Evolutionary conservation across 2,329 filamentous ascomycete species (phyloP), one percentile per base, ranked within the genome.

Genomic region (Fusarium haematococcum): DNA sequence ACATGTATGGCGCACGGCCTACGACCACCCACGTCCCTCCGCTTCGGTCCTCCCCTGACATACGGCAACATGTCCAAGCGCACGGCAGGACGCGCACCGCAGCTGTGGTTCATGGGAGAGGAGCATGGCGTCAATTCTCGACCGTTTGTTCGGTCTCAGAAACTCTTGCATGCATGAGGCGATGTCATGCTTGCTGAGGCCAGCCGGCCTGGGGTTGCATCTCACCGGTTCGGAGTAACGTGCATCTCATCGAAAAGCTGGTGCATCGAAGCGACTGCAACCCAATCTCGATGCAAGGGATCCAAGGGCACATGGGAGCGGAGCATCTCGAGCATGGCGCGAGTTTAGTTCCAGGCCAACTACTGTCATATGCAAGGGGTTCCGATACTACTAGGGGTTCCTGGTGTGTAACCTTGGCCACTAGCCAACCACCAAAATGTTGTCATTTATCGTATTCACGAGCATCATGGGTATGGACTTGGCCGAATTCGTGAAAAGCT

Each of bases 361-460:
- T 63, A 65, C 43, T 67, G 32, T 63, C 43, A 68, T 67, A 71
- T 75, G 73, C 69, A 75, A 75, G 73, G 73, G 63, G 57, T 63
- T 73, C 72, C 63, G 66, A 67, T 57, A 20, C 32, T 33, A 11
- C 23, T n/a, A 35, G 48, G 61, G 32, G 48, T 50, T n/a, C 69
- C 63, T 50, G 60, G 23, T 10, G n/a, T 73, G 62, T 62, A 73
- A 70, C 69, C 30, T 52, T 41, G 37, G 25, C 33, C 52, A 52
- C 60, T 33, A 32, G 59, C 52, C 60, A 11, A 41, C n/a, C 37
- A 14, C 20, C 23, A 50, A 9, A 43, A 48, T 43, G 37, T 25
- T 27, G 9, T 66, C 58, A 56, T 11, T 43, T 27, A 69, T 69
- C 39, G 33, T 45, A 61, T 25, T 58, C 62, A 45, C 25, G 50